Evolutionary conservation across 352 stramenopile genomes (phyloP), one percentile per base, ranked within the genome.

Genomic region (Globisporangium viniferum): DNA sequence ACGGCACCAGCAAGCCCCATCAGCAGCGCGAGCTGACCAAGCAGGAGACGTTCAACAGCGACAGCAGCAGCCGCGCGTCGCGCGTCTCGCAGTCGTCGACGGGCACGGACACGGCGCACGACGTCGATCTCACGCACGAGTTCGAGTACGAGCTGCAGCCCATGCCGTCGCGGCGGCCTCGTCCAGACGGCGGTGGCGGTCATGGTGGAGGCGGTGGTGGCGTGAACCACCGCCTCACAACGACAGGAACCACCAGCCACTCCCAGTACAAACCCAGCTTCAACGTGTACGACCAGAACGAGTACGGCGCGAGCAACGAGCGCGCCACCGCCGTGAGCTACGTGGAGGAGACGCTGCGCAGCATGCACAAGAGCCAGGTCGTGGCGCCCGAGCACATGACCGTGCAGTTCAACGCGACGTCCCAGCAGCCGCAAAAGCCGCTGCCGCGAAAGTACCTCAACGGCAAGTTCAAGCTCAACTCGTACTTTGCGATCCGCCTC

Each of bases 401-500:
- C 7, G 71, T 77, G 63, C 78, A 80, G 31, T 65, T 82, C 64
- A 80, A 69, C 24, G 81, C 74, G 27, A 75, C 76, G 22, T 66
- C 68, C 7, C 33, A 74, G 8, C 29, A 44, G 24, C 60, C 72
- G 49, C 72, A 62, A 20, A 66, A 70, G 57, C 35, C 54, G 35
- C 61, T 88, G 66, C 81, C 81, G 10, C 66, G 46, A 33, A 67
- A 60, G 12, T 90, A 84, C 63, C 74, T 90, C 48, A 82, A 77
- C 68, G 72, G 80, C 33, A 74, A 80, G 62, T 94, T 82, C 77
- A 85, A 86, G 44, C 70, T 84, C 62, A 95, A 95, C 74, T 93
- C 85, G 56, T 95, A 93, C 74, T 95, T 95, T 65, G 79, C 87
- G 9, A 79, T 86, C 33, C 74, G 75, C 15, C 60, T 93, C 41